Conservation (phyloP, 2,329 filamentous ascomycete species). For the Microcyclosporella mali region DNA sequence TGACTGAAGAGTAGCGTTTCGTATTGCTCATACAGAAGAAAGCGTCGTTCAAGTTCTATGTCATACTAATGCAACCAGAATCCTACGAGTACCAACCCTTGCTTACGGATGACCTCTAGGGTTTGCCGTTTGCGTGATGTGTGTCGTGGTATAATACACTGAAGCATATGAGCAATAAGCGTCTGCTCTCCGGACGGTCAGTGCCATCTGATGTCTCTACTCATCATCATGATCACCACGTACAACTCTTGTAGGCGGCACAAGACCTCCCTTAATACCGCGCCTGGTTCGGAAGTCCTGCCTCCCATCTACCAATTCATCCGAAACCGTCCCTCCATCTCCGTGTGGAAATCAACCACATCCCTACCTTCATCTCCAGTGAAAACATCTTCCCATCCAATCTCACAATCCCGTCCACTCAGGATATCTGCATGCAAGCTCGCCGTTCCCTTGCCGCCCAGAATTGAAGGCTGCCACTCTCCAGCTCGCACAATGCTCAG, state of each 20-base stretch:
- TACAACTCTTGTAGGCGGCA: too few relatives aligned
- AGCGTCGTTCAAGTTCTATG: too few relatives aligned
- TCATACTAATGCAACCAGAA: conserved; percentile 4
- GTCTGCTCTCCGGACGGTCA: background rate
- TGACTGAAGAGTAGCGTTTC: background rate
- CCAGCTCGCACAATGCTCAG: conserved; percentile 76
- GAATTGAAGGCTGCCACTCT: conserved; percentile 68
- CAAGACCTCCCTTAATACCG: too few relatives aligned
- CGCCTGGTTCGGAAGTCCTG: too few relatives aligned
- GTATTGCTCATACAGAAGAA: too few relatives aligned
- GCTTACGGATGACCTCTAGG: too few relatives aligned
- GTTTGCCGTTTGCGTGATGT: background rate
- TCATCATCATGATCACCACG: too few relatives aligned
- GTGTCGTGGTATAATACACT: conserved; percentile 1
- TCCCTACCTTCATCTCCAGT: conserved; percentile 67
- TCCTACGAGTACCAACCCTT: background rate
- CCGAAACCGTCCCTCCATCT: conserved; percentile 89
- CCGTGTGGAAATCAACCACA: conserved; percentile 69
- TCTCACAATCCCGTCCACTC: conserved; percentile 65
- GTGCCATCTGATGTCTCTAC: background rate
- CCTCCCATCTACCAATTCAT: conserved; percentile 52
- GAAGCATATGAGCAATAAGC: conserved; percentile 1
- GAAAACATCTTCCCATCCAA: conserved; percentile 93
- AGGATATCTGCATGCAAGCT: conserved; percentile 85
- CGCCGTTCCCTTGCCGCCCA: conserved; percentile 49